phyloP scores from a whole-genome alignment of 495 filamentous ascomycete genomes.

The Hypoxylon subgilvum region DNA sequence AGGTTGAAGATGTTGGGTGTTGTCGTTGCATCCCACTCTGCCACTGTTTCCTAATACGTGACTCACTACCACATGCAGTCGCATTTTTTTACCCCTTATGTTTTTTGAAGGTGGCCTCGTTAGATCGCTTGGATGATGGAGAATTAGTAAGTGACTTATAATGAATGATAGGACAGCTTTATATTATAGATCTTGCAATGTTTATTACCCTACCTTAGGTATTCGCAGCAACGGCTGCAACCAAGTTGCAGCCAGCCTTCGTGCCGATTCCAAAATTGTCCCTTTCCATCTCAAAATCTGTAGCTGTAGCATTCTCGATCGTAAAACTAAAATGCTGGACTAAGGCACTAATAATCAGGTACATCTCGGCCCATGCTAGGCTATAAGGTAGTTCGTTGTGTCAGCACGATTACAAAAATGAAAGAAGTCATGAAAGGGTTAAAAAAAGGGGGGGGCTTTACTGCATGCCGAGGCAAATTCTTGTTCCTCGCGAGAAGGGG shows the following conservation, averaged over 20 bases:
- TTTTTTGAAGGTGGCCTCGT: no score
- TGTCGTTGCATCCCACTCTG: no score
- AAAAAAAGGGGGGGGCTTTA: neutral
- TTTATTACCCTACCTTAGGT: no score
- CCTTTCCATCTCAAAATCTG: slow-evolving; percentile 31
- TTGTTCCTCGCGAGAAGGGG: slow-evolving; percentile 26
- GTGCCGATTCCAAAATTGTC: slow-evolving; percentile 39
- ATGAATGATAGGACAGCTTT: no score
- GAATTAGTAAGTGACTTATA: no score
- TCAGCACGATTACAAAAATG: neutral
- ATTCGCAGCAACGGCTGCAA: slow-evolving; percentile 1
- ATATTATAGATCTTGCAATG: no score
- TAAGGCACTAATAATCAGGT: slow-evolving; percentile 24
- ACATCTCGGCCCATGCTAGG: slow-evolving; percentile 42
- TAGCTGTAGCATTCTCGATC: slow-evolving; percentile 17
- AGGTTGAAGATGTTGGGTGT: no score
- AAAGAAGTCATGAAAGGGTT: neutral
- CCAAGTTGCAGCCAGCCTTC: slow-evolving; percentile 9
- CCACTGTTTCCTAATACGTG: no score
- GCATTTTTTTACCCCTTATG: no score
- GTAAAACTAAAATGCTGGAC: slow-evolving; percentile 34
- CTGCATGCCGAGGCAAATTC: slow-evolving; percentile 26
- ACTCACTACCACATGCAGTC: no score
- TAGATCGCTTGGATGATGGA: no score
- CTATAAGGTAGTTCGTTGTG: slow-evolving; percentile 4